A percentile compares a stretch with the other conserved stretches of the same genome.
Evolutionary conservation across 805 yeast species (phyloP).

Genomic region (Candida caryicola): DNA sequence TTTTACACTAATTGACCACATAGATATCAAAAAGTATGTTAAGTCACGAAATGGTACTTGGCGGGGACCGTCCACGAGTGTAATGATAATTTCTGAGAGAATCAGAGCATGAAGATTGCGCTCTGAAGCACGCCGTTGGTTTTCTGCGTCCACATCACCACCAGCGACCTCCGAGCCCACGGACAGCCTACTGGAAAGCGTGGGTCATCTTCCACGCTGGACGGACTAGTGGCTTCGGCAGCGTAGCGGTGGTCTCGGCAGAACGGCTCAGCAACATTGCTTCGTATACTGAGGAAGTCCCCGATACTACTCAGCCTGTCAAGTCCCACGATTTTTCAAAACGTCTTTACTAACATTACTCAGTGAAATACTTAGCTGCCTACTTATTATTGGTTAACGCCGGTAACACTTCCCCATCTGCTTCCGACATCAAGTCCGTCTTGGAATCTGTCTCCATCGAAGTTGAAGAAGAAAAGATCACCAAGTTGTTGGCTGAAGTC

Average conservation of each 20-base stretch:
- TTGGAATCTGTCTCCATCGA: slow-evolving; percentile 40
- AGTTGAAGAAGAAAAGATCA: slow-evolving; percentile 34
- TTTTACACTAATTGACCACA: slow-evolving; percentile 1
- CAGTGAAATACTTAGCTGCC: slow-evolving; percentile 48
- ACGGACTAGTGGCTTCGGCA: too few relatives aligned
- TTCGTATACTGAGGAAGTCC: too few relatives aligned
- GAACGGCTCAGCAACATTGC: too few relatives aligned
- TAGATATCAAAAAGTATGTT: slow-evolving; percentile 8
- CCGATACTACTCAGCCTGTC: too few relatives aligned
- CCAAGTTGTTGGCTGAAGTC: slow-evolving; percentile 34
- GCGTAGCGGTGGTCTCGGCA: too few relatives aligned
- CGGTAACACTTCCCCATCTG: slow-evolving; percentile 45
- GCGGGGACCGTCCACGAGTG: not conserved
- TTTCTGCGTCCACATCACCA: too few relatives aligned
- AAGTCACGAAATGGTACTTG: not conserved
- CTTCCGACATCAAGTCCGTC: slow-evolving; percentile 39
- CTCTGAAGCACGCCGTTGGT: too few relatives aligned
- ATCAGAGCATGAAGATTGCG: not conserved
- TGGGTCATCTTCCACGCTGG: too few relatives aligned
- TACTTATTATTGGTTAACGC: slow-evolving; percentile 47
- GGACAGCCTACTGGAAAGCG: too few relatives aligned
- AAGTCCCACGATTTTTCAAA: too few relatives aligned
- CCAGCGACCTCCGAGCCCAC: too few relatives aligned
- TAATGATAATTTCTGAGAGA: slow-evolving; percentile 1
- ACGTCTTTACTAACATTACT: slow-evolving; percentile 28